Base-by-base conservation (phyloP, 2,329 filamentous ascomycete species). In the Trichoderma hamatum region DNA sequence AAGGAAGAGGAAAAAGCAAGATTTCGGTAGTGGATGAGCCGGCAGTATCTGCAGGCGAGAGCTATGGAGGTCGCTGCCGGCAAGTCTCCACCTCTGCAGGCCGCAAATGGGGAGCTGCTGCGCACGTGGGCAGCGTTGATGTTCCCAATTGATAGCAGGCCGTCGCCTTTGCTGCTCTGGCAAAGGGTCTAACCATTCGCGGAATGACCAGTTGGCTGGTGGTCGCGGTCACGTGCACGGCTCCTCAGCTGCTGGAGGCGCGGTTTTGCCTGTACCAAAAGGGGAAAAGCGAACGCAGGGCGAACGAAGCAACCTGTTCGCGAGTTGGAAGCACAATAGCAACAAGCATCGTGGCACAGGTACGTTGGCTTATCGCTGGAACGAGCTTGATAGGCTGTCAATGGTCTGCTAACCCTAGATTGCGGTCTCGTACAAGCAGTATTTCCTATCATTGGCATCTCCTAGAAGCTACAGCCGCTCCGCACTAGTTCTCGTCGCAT, bases 91-190 rank as follows among this genome's bases (percentile, higher is more conserved):
- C 61, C 21, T 59, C 62, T 62, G 28, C 34, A 56, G 54, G 36
- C 67, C 52, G 51, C 36, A 59, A 64, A 54, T 24, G 60, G 28
- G 59, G 11, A 64, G 63, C 63, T 58, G 39, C 16, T 60, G 68
- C 60, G 75, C 78, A 80, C 78, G 78, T 79, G 77, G 74, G 70
- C 70, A 63, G 74, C 56, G n/a, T n/a, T n/a, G n/a, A n/a, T n/a
- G n/a, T n/a, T n/a, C n/a, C n/a, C n/a, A n/a, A n/a, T n/a, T n/a
- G n/a, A n/a, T n/a, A n/a, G n/a, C n/a, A n/a, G n/a, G n/a, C n/a
- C n/a, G n/a, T n/a, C n/a, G n/a, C n/a, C n/a, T n/a, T n/a, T n/a
- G n/a, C n/a, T n/a, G n/a, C n/a, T n/a, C n/a, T n/a, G n/a, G n/a
- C n/a, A n/a, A n/a, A n/a, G n/a, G n/a, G n/a, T n/a, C n/a, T n/a